These are phyloP conservation scores for Filosporella fistucella DNA, from an alignment of 495 filamentous ascomycete species.

Conservation along the genomic window DNA sequence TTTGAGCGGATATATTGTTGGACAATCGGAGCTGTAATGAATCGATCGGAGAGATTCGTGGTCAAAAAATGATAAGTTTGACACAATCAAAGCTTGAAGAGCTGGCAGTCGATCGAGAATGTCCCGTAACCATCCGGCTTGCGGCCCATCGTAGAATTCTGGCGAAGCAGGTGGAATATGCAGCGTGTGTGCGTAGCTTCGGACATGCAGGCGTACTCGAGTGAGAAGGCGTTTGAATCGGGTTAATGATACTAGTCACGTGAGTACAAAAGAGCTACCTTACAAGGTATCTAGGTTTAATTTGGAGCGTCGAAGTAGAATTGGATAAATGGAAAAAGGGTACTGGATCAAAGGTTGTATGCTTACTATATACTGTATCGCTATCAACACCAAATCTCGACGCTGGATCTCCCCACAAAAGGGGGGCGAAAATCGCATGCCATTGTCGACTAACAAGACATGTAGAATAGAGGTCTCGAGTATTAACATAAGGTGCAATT, in stretches of 20 bases:
- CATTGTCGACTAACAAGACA: constrained; percentile 54
- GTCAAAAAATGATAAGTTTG: constrained; percentile 59
- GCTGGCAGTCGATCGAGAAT: constrained; percentile 55
- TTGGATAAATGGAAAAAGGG: not conserved
- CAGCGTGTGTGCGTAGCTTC: constrained; percentile 57
- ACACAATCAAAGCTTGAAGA: constrained; percentile 57
- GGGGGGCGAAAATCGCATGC: constrained; percentile 56
- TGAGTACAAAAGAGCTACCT: constrained; percentile 1
- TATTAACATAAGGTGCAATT: constrained; percentile 56
- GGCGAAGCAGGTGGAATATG: constrained; percentile 63
- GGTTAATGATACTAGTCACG: constrained; percentile 51
- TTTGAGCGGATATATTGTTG: constrained; percentile 35
- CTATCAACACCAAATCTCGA: constrained; percentile 60
- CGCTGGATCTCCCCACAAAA: constrained; percentile 63
- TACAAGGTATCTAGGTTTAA: not conserved
- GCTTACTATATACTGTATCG: constrained; percentile 56
- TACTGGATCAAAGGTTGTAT: not conserved
- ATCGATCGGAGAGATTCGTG: constrained; percentile 44
- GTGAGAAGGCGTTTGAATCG: constrained; percentile 56
- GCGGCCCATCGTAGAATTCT: constrained; percentile 60
- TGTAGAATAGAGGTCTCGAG: constrained; percentile 53
- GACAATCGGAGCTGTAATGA: constrained; percentile 7
- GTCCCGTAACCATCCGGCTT: constrained; percentile 57
- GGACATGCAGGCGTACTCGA: constrained; percentile 47
- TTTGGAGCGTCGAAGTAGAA: not conserved